Evolutionary conservation across 1,284 basidiomycete genomes (phyloP).

Genomic region (Tetrapyrgos nigripes): DNA sequence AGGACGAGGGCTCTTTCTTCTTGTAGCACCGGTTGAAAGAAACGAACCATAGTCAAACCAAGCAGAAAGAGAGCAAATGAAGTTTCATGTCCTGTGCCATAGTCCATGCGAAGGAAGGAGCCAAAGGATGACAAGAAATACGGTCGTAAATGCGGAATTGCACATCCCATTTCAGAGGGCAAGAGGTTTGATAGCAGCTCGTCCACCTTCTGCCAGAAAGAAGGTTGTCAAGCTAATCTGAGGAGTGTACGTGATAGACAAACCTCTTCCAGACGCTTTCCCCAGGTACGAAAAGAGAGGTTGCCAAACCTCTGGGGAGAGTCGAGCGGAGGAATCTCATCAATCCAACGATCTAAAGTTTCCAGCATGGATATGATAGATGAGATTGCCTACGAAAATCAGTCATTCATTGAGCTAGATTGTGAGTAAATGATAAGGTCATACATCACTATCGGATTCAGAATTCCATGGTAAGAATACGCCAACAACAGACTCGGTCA

Average conservation of each 20-base stretch:
- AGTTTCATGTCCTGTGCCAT: slow-evolving; percentile 96
- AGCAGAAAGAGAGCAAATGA: slow-evolving; percentile 86
- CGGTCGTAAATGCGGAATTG: slow-evolving; percentile 69
- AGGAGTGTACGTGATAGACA: slow-evolving; percentile 23
- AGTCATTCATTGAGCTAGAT: slow-evolving; percentile 21
- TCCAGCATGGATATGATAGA: slow-evolving; percentile 67
- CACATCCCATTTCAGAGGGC: slow-evolving; percentile 42
- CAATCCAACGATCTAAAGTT: slow-evolving; percentile 79
- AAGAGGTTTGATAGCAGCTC: slow-evolving; percentile 61
- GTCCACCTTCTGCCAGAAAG: slow-evolving; percentile 59
- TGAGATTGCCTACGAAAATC: slow-evolving; percentile 48
- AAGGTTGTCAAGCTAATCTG: neutral
- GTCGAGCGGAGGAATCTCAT: slow-evolving; percentile 81
- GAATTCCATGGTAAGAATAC: slow-evolving; percentile 49
- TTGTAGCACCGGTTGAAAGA: slow-evolving; percentile 57
- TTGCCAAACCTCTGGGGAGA: slow-evolving; percentile 95
- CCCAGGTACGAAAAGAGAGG: slow-evolving; percentile 91
- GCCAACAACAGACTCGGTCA: slow-evolving; percentile 80
- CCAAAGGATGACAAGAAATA: slow-evolving; percentile 91
- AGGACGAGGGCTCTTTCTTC: slow-evolving; percentile 72
- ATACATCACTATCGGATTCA: slow-evolving; percentile 44
- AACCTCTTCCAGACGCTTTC: slow-evolving; percentile 80
- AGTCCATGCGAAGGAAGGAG: slow-evolving; percentile 92
- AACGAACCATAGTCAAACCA: slow-evolving; percentile 67
- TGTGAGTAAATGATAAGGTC: slow-evolving; percentile 4